Conservation (phyloP, 1,284 basidiomycete genomes). For the Erythrobasidium hasegawianum region DNA sequence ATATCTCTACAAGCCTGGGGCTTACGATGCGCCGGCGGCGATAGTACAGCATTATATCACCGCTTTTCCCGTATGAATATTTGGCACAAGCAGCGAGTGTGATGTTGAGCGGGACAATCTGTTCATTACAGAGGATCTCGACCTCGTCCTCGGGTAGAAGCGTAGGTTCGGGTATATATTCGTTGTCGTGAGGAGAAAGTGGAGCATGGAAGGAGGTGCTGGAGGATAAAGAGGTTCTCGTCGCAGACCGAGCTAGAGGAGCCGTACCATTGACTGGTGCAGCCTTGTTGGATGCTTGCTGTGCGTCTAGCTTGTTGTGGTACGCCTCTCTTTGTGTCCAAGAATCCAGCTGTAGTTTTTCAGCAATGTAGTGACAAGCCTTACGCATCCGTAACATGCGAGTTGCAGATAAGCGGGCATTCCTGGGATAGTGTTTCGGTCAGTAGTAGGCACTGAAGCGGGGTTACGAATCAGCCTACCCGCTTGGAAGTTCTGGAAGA, state of each 20-base stretch:
- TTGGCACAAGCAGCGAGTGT: conserved; percentile 83
- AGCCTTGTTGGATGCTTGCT: conserved; percentile 24
- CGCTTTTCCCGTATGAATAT: conserved; percentile 74
- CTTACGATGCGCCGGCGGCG: conserved; percentile 48
- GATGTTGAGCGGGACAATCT: conserved; percentile 73
- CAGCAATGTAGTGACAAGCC: conserved; percentile 76
- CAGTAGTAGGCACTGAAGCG: neutral
- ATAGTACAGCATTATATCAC: conserved; percentile 78
- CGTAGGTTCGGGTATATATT: conserved; percentile 3
- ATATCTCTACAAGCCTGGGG: neutral
- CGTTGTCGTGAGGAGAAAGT: neutral
- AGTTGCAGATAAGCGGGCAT: conserved; percentile 82
- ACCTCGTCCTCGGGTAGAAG: conserved; percentile 66
- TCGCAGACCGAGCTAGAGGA: conserved; percentile 18
- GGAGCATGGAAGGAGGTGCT: conserved; percentile 1
- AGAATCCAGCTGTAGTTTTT: conserved; percentile 66
- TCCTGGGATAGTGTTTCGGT: conserved; percentile 50
- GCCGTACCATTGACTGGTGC: neutral
- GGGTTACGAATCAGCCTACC: conserved; percentile 56
- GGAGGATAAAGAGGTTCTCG: conserved; percentile 9
- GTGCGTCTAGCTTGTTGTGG: conserved; percentile 40
- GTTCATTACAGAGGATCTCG: conserved; percentile 82
- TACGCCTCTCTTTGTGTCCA: conserved; percentile 35
- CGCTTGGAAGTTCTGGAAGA: conserved; percentile 70
- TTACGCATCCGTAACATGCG: conserved; percentile 80